These are phyloP conservation scores for Cucurbita pepo DNA, from an alignment of 306 rosid species.

Conservation along the genomic window DNA sequence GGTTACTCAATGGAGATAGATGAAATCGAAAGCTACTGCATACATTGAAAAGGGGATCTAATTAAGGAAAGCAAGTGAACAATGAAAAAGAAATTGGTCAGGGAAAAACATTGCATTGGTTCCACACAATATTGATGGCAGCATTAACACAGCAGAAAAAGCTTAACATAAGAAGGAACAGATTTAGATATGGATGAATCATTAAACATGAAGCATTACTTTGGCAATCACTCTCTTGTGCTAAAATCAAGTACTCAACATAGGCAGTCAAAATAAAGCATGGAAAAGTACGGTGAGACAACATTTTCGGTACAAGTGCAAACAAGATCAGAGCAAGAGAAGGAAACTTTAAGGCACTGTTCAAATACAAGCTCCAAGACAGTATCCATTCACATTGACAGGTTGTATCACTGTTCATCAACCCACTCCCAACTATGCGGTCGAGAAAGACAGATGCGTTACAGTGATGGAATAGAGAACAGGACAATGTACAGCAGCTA, in stretches of 20 bases:
- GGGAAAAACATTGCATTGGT: background rate
- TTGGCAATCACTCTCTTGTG: background rate
- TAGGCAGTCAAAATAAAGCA: background rate
- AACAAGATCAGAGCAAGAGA: background rate
- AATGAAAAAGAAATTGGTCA: background rate
- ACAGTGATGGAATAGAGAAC: background rate
- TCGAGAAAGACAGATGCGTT: background rate
- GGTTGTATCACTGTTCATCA: background rate
- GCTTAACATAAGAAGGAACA: background rate
- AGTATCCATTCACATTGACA: background rate
- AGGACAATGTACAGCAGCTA: background rate
- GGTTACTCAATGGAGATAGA: background rate
- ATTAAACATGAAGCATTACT: background rate
- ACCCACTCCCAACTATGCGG: background rate
- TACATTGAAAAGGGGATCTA: background rate
- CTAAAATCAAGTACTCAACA: background rate
- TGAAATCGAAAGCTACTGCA: background rate
- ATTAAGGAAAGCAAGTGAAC: background rate
- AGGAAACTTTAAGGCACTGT: background rate
- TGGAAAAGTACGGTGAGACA: background rate
- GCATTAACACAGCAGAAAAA: background rate
- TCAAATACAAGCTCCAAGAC: background rate
- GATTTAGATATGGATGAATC: background rate
- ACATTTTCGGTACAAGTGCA: background rate
- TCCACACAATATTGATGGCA: background rate